phyloP scores from a whole-genome alignment of 768 basidiomycete species.

The Leccinum variicolor region DNA sequence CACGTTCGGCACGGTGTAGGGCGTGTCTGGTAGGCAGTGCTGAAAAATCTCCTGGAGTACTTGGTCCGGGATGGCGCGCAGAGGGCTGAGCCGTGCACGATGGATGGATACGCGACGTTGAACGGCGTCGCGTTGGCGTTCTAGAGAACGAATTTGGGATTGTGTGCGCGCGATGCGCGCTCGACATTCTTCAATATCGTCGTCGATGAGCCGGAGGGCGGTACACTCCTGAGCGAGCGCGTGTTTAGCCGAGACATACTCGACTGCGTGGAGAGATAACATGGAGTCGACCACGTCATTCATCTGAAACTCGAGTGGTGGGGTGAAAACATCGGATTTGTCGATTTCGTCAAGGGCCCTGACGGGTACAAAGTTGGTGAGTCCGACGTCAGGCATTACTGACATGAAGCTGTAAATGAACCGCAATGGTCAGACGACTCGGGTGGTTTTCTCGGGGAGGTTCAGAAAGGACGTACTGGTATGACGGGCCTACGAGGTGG shows the following conservation, averaged over 20 bases:
- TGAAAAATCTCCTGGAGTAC: slow-evolving; percentile 31
- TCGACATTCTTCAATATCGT: slow-evolving; percentile 19
- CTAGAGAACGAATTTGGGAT: slow-evolving; percentile 17
- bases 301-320: slow-evolving; percentile 1
- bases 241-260: slow-evolving; percentile 15
- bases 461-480: slow-evolving; percentile 5
- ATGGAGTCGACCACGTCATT: slow-evolving; percentile 20
- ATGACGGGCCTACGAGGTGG: neutral
- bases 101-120: slow-evolving; percentile 17
- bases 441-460: neutral
- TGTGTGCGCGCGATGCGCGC: slow-evolving; percentile 10
- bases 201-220: slow-evolving; percentile 13
- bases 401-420: slow-evolving; percentile 3
- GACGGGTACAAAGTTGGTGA: neutral
- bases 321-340: neutral
- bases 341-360: neutral
- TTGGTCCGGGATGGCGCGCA: slow-evolving; percentile 30
- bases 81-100: slow-evolving; percentile 27
- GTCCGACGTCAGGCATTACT: neutral
- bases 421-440: neutral
- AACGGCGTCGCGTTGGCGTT: slow-evolving; percentile 16
- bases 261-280: slow-evolving; percentile 17
- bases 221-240: slow-evolving; percentile 17
- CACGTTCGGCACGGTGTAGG: slow-evolving; percentile 21
- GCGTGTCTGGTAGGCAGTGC: slow-evolving; percentile 22